phyloP scores from a whole-genome alignment of 176 grass and related monocot species.

The Carex pumila region DNA sequence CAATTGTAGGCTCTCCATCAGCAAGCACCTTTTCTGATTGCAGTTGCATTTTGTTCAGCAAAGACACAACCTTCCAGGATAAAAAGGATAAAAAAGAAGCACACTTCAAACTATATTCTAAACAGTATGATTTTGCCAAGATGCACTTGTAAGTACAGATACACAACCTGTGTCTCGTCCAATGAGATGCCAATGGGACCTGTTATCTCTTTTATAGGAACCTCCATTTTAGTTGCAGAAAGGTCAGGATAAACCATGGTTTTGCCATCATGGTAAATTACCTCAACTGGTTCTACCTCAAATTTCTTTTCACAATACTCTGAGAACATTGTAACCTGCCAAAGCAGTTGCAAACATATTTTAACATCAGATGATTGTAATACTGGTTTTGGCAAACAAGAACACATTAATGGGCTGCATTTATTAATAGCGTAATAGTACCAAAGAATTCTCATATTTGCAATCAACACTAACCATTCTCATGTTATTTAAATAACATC shows the following conservation, averaged over 20 bases:
- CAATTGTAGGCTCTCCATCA: slow-evolving; percentile 17
- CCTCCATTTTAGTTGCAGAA: slow-evolving; percentile 79
- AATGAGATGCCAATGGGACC: slow-evolving; percentile 81
- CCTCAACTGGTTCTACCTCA: slow-evolving; percentile 91
- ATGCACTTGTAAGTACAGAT: slow-evolving; percentile 7
- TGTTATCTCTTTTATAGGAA: slow-evolving; percentile 58
- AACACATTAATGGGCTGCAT: not conserved
- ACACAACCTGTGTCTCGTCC: slow-evolving; percentile 52
- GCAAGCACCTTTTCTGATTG: slow-evolving; percentile 43
- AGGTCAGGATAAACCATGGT: slow-evolving; percentile 69
- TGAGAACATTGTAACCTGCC: slow-evolving; percentile 89
- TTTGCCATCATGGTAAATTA: slow-evolving; percentile 55
- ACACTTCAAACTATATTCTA: not conserved
- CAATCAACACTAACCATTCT: not conserved
- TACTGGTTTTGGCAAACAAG: slow-evolving; percentile 6
- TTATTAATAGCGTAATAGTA: not conserved
- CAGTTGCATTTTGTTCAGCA: slow-evolving; percentile 96
- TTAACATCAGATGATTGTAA: slow-evolving; percentile 15
- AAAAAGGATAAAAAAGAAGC: not conserved
- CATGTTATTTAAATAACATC: not conserved
- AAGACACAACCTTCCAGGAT: slow-evolving; percentile 50
- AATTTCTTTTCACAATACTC: slow-evolving; percentile 89
- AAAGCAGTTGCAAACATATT: slow-evolving; percentile 16
- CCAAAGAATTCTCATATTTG: not conserved
- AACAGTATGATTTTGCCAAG: slow-evolving; percentile 10